These are phyloP conservation scores for Chaetomium globosum DNA, from an alignment of 2,329 filamentous ascomycete species.

Conservation along the genomic window DNA sequence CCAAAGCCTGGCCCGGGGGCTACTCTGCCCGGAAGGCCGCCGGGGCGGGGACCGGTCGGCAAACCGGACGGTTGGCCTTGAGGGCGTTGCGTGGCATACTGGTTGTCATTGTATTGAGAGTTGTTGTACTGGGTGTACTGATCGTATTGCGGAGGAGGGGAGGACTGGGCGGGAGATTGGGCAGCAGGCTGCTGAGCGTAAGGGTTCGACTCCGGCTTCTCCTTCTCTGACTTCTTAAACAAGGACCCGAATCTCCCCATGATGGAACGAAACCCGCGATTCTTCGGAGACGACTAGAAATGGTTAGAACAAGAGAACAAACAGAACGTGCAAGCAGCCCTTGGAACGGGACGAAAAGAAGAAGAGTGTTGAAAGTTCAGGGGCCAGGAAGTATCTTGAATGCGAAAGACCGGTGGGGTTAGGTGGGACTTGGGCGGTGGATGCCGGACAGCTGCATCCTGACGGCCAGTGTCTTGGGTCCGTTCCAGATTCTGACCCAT, in stretches of 20 bases:
- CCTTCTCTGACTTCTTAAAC: slow-evolving; percentile 57
- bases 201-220: slow-evolving; percentile 55
- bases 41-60: slow-evolving; percentile 37
- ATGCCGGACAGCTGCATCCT: slow-evolving; percentile 17
- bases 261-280: slow-evolving; percentile 29
- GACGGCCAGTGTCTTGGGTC: slow-evolving; percentile 31
- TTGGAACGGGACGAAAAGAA: slow-evolving; percentile 16
- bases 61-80: slow-evolving; percentile 28
- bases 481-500: slow-evolving; percentile 26
- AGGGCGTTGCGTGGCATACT: slow-evolving; percentile 38
- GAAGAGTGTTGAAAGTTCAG: slow-evolving; percentile 19
- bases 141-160: slow-evolving; percentile 45
- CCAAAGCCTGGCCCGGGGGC: slow-evolving; percentile 37
- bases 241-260: slow-evolving; percentile 62
- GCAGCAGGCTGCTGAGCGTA: slow-evolving; percentile 60
- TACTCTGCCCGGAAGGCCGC: slow-evolving; percentile 46
- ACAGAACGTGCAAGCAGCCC: neutral
- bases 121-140: slow-evolving; percentile 36
- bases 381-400: slow-evolving; percentile 20
- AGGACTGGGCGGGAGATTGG: slow-evolving; percentile 62
- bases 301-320: slow-evolving; percentile 13
- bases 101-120: slow-evolving; percentile 31
- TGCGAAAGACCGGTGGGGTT: slow-evolving; percentile 23
- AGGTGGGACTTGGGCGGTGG: slow-evolving; percentile 23
- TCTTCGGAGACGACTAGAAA: slow-evolving; percentile 17